A percentile compares a stretch with the other conserved stretches of the same genome.
phyloP scores from a whole-genome alignment of 1,284 basidiomycete species.

The Melampsora larici-populina region DNA sequence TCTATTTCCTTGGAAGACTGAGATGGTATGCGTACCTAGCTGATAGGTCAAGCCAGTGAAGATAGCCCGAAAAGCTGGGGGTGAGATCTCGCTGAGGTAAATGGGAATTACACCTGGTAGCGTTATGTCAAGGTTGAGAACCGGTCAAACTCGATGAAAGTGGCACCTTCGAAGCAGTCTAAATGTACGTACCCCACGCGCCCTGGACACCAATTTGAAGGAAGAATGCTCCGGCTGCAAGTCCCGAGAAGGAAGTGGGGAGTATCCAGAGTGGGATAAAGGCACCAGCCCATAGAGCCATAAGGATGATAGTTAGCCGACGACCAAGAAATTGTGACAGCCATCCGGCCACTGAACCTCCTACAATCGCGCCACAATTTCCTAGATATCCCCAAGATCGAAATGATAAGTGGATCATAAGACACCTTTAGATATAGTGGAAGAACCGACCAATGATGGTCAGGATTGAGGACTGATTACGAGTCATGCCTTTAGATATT shows the following conservation, averaged over 20 bases:
- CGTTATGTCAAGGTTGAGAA: background rate
- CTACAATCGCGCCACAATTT: slow-evolving; percentile 56
- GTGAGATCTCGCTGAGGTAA: slow-evolving; percentile 82
- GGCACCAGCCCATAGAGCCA: slow-evolving; percentile 59
- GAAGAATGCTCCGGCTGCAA: slow-evolving; percentile 60
- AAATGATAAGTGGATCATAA: background rate
- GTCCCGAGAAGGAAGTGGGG: slow-evolving; percentile 52
- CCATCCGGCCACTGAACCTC: slow-evolving; percentile 74
- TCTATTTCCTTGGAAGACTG: too few relatives aligned
- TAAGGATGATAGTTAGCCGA: slow-evolving; percentile 76
- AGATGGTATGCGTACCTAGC: slow-evolving; percentile 64
- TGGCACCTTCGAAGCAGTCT: background rate
- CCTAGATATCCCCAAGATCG: slow-evolving; percentile 46
- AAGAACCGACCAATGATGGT: slow-evolving; percentile 33
- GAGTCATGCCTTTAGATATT: slow-evolving; percentile 47
- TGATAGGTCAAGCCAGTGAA: slow-evolving; percentile 92
- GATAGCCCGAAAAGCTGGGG: slow-evolving; percentile 85
- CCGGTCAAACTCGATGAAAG: background rate
- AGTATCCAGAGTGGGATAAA: slow-evolving; percentile 55
- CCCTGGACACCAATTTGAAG: slow-evolving; percentile 62
- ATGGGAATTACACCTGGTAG: slow-evolving; percentile 66
- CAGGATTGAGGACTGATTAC: slow-evolving; percentile 15
- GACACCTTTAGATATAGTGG: slow-evolving; percentile 30
- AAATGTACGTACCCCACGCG: slow-evolving; percentile 53
- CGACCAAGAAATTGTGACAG: slow-evolving; percentile 80